phyloP scores from a whole-genome alignment of 2,329 filamentous ascomycete species.

The Harringtonia aguacate region DNA sequence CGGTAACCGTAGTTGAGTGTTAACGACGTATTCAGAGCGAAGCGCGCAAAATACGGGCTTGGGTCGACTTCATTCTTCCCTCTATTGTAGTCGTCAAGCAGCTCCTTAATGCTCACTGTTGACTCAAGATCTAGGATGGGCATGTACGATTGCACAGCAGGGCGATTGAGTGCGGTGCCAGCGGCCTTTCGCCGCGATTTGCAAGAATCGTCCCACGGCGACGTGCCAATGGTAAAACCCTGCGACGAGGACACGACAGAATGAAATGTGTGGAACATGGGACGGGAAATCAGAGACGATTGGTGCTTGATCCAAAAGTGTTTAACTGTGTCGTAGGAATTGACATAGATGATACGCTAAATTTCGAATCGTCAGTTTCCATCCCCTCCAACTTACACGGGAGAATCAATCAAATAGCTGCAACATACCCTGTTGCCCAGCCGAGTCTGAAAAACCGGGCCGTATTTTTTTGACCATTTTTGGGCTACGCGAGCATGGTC shows the following conservation, averaged over 20 bases:
- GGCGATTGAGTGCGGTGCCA: constrained; percentile 66
- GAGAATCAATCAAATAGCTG: too few relatives aligned
- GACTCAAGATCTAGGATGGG: constrained; percentile 72
- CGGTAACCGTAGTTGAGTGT: constrained; percentile 72
- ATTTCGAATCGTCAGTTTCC: too few relatives aligned
- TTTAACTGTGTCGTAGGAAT: constrained; percentile 64
- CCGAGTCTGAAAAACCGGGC: constrained; percentile 54
- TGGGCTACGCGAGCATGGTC: constrained; percentile 43
- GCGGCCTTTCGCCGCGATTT: constrained; percentile 68
- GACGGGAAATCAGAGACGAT: constrained; percentile 65
- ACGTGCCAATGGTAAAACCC: constrained; percentile 74
- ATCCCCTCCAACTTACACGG: too few relatives aligned
- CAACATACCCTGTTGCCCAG: constrained; percentile 52
- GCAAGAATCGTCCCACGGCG: constrained; percentile 74
- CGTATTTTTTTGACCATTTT: constrained; percentile 49
- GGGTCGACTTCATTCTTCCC: constrained; percentile 59
- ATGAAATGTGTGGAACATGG: constrained; percentile 73
- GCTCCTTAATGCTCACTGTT: constrained; percentile 59
- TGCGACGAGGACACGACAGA: constrained; percentile 66
- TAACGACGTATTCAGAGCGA: constrained; percentile 64
- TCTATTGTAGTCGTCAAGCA: constrained; percentile 51
- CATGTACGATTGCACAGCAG: constrained; percentile 62
- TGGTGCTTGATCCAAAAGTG: constrained; percentile 72
- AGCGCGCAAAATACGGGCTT: constrained; percentile 61
- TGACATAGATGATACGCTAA: constrained; percentile 64